Base-by-base conservation (phyloP, 2,329 filamentous ascomycete genomes). In the Aspergillus floridensis region DNA sequence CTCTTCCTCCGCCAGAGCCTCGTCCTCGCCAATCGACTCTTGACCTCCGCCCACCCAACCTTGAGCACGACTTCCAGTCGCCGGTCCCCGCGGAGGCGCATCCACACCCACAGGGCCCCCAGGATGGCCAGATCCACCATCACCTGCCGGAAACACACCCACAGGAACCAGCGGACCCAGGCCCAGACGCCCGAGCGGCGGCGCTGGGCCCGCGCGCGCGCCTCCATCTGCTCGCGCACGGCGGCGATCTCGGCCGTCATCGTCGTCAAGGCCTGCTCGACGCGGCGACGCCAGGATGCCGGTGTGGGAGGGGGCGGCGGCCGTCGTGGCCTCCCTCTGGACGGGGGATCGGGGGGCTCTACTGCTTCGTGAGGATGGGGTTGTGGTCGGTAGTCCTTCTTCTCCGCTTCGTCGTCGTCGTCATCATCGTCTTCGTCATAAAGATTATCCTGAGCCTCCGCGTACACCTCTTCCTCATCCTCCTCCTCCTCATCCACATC, bases 211-310 rank as follows among this genome's bases (percentile, higher is more conserved):
- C 93, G 85, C 12, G 90, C 83, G 0, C 91, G 87, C 0, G 86
- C 84, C 56, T 92, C 89, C 66, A 98, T 89, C 72, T 98, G 93
- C 76, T 99, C 95, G 38, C 95, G 85, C 62, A 98, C 77, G 0
- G 95, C 95, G 1, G 95, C 93, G 32, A 99, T 86, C 76, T 99
- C 95, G 16, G 92, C 90, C 5, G 93, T 96, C 78, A 98, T 87
- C 67, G 92, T 91, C 58, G 93, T 91, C 58, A 98, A 82, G 22
- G 92, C 91, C 48, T 88, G 85, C 77, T 98, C 93, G 62, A 98
- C 88, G 67, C 90, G 88, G 60, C 85, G 87, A 54, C 90, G 88
- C 91, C 92, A 96, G 69, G 86, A 87, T 29, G 26, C 26, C 26
- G 26, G 26, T 7, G 26, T 29, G 26, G 26, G 26, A 8, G 26